These are phyloP conservation scores for Eucalyptus regnans DNA, from an alignment of 345 rosid species.

Conservation along the genomic window DNA sequence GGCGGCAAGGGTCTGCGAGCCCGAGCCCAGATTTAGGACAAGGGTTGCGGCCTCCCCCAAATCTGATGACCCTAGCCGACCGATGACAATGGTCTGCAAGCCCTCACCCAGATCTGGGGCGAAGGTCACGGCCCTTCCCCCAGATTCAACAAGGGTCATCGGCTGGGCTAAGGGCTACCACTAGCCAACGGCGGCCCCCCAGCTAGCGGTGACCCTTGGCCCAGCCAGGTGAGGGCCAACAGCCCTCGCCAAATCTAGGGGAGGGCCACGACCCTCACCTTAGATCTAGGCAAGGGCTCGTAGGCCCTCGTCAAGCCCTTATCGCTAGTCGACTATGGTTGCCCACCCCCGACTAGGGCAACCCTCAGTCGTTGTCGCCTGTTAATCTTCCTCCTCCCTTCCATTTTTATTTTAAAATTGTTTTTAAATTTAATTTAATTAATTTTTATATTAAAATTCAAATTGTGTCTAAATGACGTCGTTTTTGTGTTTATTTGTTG, in stretches of 20 bases:
- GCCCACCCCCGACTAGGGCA: fast-evolving
- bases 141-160: fast-evolving
- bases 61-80: fast-evolving
- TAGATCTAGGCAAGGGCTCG: too few species aligned
- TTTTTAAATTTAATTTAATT: too few species aligned
- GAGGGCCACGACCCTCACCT: too few species aligned
- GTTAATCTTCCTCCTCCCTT: too few species aligned
- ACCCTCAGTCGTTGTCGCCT: fast-evolving
- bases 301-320: fast-evolving
- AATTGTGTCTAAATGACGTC: too few species aligned
- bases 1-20: fast-evolving
- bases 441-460: too few species aligned
- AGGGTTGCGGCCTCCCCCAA: too few species aligned
- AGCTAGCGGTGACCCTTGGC: too few species aligned
- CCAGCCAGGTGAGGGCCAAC: fast-evolving
- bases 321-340: fast-evolving
- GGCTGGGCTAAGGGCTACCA: too few species aligned
- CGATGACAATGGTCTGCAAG: fast-evolving
- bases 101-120: fast-evolving
- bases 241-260: fast-evolving
- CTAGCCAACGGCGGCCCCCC: too few species aligned
- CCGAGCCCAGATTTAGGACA: fast-evolving
- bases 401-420: fast-evolving
- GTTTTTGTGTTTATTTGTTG: too few species aligned
- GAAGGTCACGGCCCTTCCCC: too few species aligned